Base-by-base conservation (phyloP, 306 rosid genomes). In the Cucurbita maxima region DNA sequence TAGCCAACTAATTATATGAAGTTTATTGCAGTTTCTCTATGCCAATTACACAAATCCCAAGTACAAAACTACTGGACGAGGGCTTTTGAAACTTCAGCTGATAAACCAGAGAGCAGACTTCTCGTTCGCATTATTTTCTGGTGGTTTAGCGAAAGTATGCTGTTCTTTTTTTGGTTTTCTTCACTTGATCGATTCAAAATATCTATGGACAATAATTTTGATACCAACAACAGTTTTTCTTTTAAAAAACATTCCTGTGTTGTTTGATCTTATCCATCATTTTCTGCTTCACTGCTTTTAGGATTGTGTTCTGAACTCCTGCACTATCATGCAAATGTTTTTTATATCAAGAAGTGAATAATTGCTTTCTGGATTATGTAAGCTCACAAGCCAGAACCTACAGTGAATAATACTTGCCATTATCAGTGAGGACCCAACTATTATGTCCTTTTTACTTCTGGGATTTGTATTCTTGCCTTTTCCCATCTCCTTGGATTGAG, bases 71-170 rank as follows among this genome's bases (percentile, higher is more conserved):
- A 77, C 90, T 5, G 98, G 96, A 54, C 88, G 76, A 80, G 97
- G 97, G 58, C 61, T 74, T 51, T 76, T 93, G 86, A 87, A 84
- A 79, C 90, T 90, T 67, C 89, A 82, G 88, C 77, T 93, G 89
- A 93, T 90, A 80, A 93, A 93, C 78, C 98, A 90, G 84, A 88
- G 97, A 93, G 85, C 87, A 14, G 92, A 93, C 73, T 90, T 93
- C 80, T 80, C 98, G 36, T 88, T 93, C 47, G 96, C 82, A 18
- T 84, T 93, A 44, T 93, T 93, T 85, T 86, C 92, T 0, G 96
- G 97, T 41, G 98, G 96, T 66, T 80, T 93, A 61, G 70, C 86
- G 43, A 85, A 80, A 57, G 98, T 93, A 83, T 45, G 81, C 54
- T 18, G 50, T 20, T 20, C 0, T 14, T 47, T 22, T 25, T 47